Conservation (phyloP, 202 grass and related monocot genomes). For the Carex arenaria region DNA sequence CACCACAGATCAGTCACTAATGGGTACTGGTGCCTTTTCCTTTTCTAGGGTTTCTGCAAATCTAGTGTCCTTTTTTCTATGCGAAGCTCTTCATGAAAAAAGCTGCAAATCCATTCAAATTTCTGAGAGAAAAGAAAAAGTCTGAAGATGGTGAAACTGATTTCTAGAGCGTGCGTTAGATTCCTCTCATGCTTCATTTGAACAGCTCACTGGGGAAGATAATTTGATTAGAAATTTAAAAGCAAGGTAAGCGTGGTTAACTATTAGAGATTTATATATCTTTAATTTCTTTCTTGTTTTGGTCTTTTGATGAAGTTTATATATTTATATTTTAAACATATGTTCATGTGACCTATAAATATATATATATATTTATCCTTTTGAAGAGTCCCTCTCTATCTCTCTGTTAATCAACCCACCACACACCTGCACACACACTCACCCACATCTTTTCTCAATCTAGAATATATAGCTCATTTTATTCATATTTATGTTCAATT, state of each 20-base stretch:
- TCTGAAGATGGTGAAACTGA: not conserved
- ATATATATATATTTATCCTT: not conserved
- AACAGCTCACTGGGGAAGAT: not conserved
- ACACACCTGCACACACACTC: not conserved
- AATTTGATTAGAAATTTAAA: not conserved
- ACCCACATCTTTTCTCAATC: not conserved
- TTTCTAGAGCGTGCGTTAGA: not conserved
- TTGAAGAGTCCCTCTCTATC: not conserved
- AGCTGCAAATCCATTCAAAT: constrained; percentile 19
- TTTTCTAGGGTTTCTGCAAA: constrained; percentile 26
- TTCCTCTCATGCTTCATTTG: constrained; percentile 2
- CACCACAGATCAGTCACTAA: constrained; percentile 11
- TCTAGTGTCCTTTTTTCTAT: constrained; percentile 6
- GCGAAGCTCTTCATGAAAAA: constrained; percentile 14
- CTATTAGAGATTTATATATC: not conserved
- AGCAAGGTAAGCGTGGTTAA: not conserved
- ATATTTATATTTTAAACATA: not conserved
- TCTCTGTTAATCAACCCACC: not conserved
- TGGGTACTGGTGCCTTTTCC: constrained; percentile 17
- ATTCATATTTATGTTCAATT: constrained; percentile 3
- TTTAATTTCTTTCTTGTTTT: constrained; percentile 2
- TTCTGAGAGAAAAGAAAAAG: constrained; percentile 3
- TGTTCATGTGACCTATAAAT: not conserved
- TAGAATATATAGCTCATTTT: not conserved
- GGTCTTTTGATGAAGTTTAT: not conserved